These are phyloP conservation scores for Heliocybe sulcata DNA, from an alignment of 1,284 basidiomycete genomes.

Conservation along the genomic window DNA sequence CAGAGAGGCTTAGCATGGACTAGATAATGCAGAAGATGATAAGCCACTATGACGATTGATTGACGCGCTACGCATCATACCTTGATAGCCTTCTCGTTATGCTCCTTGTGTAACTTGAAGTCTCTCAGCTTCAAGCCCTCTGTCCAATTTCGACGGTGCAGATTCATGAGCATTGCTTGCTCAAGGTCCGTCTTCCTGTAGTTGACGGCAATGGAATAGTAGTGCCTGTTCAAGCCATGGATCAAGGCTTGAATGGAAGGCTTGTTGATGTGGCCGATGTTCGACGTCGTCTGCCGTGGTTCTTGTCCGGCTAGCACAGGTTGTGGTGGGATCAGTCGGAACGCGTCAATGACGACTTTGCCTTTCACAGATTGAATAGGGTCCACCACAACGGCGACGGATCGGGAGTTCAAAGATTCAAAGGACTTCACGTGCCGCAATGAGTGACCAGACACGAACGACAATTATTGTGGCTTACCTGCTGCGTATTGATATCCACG, in stretches of 20 bases:
- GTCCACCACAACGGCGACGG: slow-evolving; percentile 97
- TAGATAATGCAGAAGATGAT: slow-evolving; percentile 23
- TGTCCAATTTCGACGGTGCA: slow-evolving; percentile 98
- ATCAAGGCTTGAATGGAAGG: slow-evolving; percentile 96
- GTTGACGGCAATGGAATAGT: slow-evolving; percentile 95
- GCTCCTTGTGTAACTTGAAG: slow-evolving; percentile 80
- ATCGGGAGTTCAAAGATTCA: slow-evolving; percentile 90
- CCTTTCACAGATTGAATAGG: slow-evolving; percentile 99
- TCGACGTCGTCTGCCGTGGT: slow-evolving; percentile 95
- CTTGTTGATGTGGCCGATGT: slow-evolving; percentile 98
- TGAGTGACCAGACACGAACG: slow-evolving; percentile 9
- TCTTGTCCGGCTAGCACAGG: slow-evolving; percentile 87
- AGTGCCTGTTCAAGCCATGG: slow-evolving; percentile 93
- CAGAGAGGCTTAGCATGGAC: slow-evolving; percentile 89
- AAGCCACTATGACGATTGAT: background rate
- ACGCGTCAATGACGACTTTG: slow-evolving; percentile 98
- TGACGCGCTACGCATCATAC: slow-evolving; percentile 29
- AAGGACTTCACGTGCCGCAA: slow-evolving; percentile 69
- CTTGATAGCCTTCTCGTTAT: slow-evolving; percentile 89
- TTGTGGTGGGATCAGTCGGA: slow-evolving; percentile 91
- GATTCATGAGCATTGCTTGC: slow-evolving; percentile 96
- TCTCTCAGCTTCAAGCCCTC: slow-evolving; percentile 89
- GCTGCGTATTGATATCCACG: slow-evolving; percentile 99
- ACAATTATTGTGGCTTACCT: slow-evolving; percentile 32
- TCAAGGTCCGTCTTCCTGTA: slow-evolving; percentile 97